These are phyloP conservation scores for Penicillium cinerascens DNA, from an alignment of 495 filamentous ascomycete genomes.

Conservation along the genomic window DNA sequence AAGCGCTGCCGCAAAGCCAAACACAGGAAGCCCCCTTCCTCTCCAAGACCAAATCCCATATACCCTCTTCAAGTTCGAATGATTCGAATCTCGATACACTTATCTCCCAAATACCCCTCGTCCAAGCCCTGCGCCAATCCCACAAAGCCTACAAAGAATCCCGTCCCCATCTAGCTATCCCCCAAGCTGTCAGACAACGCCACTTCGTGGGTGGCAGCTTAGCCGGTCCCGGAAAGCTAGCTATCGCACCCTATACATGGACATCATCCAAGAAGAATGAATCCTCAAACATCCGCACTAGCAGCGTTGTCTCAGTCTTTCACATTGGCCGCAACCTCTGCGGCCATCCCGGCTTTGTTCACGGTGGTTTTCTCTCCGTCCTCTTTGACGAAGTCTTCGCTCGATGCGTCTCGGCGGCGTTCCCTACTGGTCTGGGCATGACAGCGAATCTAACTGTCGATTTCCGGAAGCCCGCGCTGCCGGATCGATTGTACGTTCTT, in stretches of 20 bases:
- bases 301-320: conserved; percentile 33
- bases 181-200: conserved; percentile 23
- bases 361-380: conserved; percentile 38
- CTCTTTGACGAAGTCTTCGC: conserved; percentile 45
- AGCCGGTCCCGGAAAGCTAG: conserved; percentile 65
- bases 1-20: conserved; percentile 23
- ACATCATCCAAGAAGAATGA: conserved; percentile 17
- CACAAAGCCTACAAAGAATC: conserved; percentile 62
- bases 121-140: conserved; percentile 59
- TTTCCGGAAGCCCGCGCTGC: conserved; percentile 58
- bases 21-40: conserved; percentile 12
- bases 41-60: conserved; percentile 5
- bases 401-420: conserved; percentile 37
- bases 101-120: conserved; percentile 70
- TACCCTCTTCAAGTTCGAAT: conserved; percentile 5
- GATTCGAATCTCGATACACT: conserved; percentile 50
- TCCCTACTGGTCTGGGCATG: conserved; percentile 47
- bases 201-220: conserved; percentile 50
- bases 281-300: conserved; percentile 17
- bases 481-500: conserved; percentile 62
- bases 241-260: conserved; percentile 76
- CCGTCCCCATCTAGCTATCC: conserved; percentile 54
- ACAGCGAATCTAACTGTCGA: conserved; percentile 62
- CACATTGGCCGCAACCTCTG: conserved; percentile 36
- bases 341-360: conserved; percentile 40